Evolutionary conservation across 257 asterid genomes (phyloP).

Genomic region (Galeopsis tetrahit): DNA sequence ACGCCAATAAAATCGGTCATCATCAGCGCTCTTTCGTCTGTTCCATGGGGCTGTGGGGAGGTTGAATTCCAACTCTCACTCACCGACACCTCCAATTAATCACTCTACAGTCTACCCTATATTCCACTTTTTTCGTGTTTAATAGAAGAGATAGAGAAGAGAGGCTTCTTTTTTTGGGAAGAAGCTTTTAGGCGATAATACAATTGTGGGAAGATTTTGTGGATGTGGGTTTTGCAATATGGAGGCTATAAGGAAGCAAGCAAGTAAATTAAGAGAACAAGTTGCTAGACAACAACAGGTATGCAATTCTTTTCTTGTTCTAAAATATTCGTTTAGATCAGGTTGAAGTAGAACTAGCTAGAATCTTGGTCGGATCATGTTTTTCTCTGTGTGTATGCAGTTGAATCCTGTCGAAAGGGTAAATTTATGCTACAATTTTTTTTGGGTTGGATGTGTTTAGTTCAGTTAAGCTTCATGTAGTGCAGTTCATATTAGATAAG

Average conservation of each 20-base stretch:
- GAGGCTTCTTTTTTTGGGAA: conserved; percentile 5
- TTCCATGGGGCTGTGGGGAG: conserved; percentile 30
- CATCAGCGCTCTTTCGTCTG: not conserved
- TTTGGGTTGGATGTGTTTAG: not conserved
- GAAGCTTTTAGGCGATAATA: conserved; percentile 1
- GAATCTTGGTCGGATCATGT: conserved; percentile 31
- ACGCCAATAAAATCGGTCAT: conserved; percentile 22
- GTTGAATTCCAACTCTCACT: conserved; percentile 39
- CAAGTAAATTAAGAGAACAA: conserved; percentile 87
- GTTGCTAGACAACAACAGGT: conserved; percentile 99
- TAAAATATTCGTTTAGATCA: not conserved
- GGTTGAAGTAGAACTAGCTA: conserved; percentile 23
- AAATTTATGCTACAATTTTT: not conserved
- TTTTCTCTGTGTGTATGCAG: not conserved
- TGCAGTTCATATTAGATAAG: not conserved
- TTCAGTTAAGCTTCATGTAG: not conserved
- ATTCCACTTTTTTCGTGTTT: conserved; percentile 3
- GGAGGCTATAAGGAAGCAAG: conserved; percentile 98
- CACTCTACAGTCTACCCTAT: not conserved
- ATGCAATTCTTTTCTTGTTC: not conserved
- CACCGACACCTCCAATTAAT: conserved; percentile 32
- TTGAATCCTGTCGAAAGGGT: not conserved
- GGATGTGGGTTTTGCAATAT: conserved; percentile 43
- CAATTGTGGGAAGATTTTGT: conserved; percentile 30
- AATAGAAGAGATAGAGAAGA: not conserved